phyloP scores from a whole-genome alignment of 139 green algal genomes.

The Asterochloris sp. region DNA sequence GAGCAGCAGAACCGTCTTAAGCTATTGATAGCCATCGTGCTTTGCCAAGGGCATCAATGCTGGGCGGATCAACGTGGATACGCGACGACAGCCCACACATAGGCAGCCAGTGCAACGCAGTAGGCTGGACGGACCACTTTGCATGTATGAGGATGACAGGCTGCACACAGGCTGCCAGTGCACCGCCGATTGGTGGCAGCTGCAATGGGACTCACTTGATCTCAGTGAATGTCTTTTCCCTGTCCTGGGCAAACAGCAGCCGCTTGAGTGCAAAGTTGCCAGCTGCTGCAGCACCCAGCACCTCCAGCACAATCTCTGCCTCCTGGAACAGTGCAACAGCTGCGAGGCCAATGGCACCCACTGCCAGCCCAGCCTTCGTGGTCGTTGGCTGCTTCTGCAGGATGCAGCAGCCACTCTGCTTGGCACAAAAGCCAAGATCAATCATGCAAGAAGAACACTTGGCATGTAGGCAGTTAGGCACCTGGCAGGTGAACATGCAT shows the following conservation, averaged over 20 bases:
- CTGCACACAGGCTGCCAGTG: no score
- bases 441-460: not conserved
- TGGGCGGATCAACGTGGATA: no score
- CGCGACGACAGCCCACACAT: no score
- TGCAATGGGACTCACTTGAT: conserved; percentile 27
- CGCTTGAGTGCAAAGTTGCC: conserved; percentile 40
- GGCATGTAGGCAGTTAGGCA: not conserved
- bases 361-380: conserved; percentile 37
- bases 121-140: no score
- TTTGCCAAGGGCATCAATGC: no score
- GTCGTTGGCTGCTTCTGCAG: conserved; percentile 23
- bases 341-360: conserved; percentile 29
- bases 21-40: no score
- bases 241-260: conserved; percentile 40
- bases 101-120: no score
- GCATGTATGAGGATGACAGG: no score
- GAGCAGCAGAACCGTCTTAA: no score
- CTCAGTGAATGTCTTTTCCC: conserved; percentile 36
- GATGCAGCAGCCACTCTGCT: not conserved
- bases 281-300: conserved; percentile 37
- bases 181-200: not conserved
- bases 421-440: no score
- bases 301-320: conserved; percentile 43
- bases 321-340: conserved; percentile 45
- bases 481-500: no score